phyloP scores from a whole-genome alignment of 2,329 filamentous ascomycete genomes.

The Diaporthe sp. region DNA sequence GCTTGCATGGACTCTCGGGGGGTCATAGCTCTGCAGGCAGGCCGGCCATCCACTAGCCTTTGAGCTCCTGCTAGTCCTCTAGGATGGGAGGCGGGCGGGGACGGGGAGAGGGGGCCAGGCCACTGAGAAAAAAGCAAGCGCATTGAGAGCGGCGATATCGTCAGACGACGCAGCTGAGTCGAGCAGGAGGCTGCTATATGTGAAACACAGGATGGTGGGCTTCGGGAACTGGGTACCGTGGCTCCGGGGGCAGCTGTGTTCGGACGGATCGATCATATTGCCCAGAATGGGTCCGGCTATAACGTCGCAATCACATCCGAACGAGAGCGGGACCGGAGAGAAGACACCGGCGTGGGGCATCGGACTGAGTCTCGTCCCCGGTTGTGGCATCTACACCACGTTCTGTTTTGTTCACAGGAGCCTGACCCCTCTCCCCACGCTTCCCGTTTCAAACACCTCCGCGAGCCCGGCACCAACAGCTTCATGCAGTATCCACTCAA shows the following conservation, averaged over 20 bases:
- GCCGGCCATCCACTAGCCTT: background rate
- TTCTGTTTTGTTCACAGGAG: constrained; percentile 48
- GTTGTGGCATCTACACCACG: background rate
- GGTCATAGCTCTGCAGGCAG: constrained; percentile 21
- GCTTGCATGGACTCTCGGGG: background rate
- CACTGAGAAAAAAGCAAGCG: background rate
- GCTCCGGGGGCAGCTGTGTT: constrained; percentile 24
- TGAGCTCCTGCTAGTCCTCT: background rate
- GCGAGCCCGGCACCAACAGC: constrained; percentile 78
- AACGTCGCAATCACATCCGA: constrained; percentile 30
- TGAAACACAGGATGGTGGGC: constrained; percentile 24
- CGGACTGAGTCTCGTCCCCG: background rate
- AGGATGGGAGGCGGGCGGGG: background rate
- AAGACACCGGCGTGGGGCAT: constrained; percentile 7
- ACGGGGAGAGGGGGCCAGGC: background rate
- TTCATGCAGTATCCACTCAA: constrained; percentile 80
- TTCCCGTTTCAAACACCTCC: constrained; percentile 82
- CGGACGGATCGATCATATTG: constrained; percentile 30
- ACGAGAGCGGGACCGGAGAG: constrained; percentile 19
- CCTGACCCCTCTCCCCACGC: constrained; percentile 78
- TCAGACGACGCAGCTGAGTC: constrained; percentile 16
- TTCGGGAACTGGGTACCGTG: constrained; percentile 21
- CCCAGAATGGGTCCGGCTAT: constrained; percentile 29
- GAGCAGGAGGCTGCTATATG: background rate
- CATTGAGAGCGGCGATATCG: constrained; percentile 8